These are phyloP conservation scores for Boletus huronensis DNA, from an alignment of 768 basidiomycete genomes.

Conservation along the genomic window DNA sequence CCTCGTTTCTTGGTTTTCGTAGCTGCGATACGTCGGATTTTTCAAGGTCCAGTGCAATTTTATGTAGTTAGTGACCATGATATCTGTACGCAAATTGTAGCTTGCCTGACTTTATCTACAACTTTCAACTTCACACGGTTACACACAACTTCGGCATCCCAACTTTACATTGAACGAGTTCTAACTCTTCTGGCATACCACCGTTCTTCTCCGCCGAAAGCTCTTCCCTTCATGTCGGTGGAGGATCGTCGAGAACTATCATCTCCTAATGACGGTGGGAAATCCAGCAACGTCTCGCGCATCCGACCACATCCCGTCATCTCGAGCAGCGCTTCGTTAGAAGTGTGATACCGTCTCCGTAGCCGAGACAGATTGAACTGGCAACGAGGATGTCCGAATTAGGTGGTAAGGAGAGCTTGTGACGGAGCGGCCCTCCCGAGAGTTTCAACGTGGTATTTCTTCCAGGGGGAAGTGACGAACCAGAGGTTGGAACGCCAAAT, in stretches of 20 bases:
- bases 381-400: neutral
- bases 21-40: too few species aligned
- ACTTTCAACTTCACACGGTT: too few species aligned
- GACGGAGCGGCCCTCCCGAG: neutral
- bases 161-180: too few species aligned
- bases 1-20: too few species aligned
- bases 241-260: neutral
- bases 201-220: neutral
- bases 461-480: too few species aligned
- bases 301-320: neutral
- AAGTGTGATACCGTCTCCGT: neutral
- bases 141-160: too few species aligned
- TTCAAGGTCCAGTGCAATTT: too few species aligned
- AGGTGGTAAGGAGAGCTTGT: neutral
- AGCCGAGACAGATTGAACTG: neutral
- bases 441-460: neutral
- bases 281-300: neutral
- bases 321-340: conserved; percentile 1
- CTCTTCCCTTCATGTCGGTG: neutral
- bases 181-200: too few species aligned
- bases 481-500: neutral
- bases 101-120: too few species aligned
- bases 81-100: too few species aligned
- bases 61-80: too few species aligned
- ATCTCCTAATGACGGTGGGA: neutral